Base-by-base conservation (phyloP, 176 grass and related monocot species). In the Aegilops sharonensis region DNA sequence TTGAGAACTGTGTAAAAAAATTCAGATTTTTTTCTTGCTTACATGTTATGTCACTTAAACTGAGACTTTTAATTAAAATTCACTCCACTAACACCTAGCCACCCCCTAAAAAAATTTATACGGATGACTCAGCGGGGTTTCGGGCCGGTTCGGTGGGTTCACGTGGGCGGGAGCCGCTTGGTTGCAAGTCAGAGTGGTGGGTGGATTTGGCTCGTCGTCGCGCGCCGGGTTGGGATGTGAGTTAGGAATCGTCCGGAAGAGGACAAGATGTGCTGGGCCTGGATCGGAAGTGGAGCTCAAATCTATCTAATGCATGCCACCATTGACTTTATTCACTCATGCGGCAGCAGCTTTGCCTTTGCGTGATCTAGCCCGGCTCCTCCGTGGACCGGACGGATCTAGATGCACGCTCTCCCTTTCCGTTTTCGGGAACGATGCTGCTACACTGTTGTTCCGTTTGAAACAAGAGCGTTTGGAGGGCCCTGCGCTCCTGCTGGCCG, bases 191-290 rank as follows among this genome's bases (percentile, higher is more conserved):
- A 43, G 81, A 72, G 81, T 52, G 52, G 37, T 60, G 1, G 52
- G 36, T 73, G 1, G 34, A 73, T 61, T 57, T 83, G 18, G 52
- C 15, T 11, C 11, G 48, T n/a, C 70, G 5, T 9, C 3, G 6
- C 30, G 31, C 65, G 3, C 68, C 15, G 8, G 1, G 45, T 71
- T 21, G 67, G 15, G 47, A 15, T 18, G 9, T 8, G 15, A 11
- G 17, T 20, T 68, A 0, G 17, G 67, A 69, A 69, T 39, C 68
- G 42, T 12, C 81, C 76, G 30, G 60, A 48, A 21, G 45, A 34
- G 24, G 87, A 89, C 87, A 64, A 42, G 65, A 63, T 56, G 67
- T 21, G 37, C 68, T 40, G 20, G 68, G 0, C 14, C 64, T 64
- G 61, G 23, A 11, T 25, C 9, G 61, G 61, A 25, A 21, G 54